Base-by-base conservation (phyloP, 371 early-diverging fungal genomes). In the Mortierella sp. region DNA sequence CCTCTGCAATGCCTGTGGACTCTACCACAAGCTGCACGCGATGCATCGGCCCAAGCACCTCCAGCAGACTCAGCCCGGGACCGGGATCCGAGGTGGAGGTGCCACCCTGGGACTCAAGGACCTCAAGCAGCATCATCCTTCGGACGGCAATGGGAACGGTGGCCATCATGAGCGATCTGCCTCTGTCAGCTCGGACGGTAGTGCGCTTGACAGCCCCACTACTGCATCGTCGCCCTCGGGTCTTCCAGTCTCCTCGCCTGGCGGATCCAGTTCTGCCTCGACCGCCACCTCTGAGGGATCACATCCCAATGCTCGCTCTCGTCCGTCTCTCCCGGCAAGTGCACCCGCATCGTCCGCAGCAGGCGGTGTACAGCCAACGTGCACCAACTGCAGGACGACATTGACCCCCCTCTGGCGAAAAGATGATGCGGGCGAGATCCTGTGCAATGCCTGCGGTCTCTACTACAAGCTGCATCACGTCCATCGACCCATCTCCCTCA, bases 391-490 rank as follows among this genome's bases (percentile, higher is more conserved):
- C 89, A 81, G 88, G 9, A 96, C 97, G 4, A 94, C 91, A 1
- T 90, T 89, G 29, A 99, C 99, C 2, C 99, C 99, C 1, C 91
- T 98, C 39, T 99, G 99, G 99, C 91, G 99, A 50, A 91, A 98
- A 58, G 95, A 95, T 77, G 91, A 90, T 48, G 89, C 93, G 48
- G 96, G 96, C 29, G 90, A 92, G 44, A 89, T 92, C 55, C 86
- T 98, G 55, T 99, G 99, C 89, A 99, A 99, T 85, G 99, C 99
- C 1, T 99, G 99, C 81, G 99, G 99, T 22, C 86, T 99, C 71
- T 99, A 98, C 88, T 94, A 89, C 71, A 97, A 96, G 79, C 88
- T 98, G 24, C 99, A 99, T 81, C 91, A 91, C 71, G 88, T 93
- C 72, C 93, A 93, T 67, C 90, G 97, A 22, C 97, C 95, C 4